These are phyloP conservation scores for Pythium rhizo-oryzae DNA, from an alignment of 352 stramenopile species.

Conservation along the genomic window DNA sequence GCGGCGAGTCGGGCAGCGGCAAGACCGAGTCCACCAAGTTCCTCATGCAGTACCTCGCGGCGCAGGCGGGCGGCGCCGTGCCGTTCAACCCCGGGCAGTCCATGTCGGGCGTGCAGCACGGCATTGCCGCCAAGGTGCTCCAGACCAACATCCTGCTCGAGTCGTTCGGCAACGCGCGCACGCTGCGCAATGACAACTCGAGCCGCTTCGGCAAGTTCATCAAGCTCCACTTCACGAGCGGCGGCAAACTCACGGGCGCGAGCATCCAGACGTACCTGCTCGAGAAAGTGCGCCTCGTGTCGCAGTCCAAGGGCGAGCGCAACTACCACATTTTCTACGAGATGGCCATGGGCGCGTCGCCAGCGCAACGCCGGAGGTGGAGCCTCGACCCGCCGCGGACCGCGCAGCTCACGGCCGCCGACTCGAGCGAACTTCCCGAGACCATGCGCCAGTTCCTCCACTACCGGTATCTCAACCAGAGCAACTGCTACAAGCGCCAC, in stretches of 20 bases:
- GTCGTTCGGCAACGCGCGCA: conserved; percentile 89
- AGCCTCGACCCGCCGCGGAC: conserved; percentile 56
- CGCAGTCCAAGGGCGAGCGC: conserved; percentile 76
- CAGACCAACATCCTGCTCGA: conserved; percentile 91
- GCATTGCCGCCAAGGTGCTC: conserved; percentile 88
- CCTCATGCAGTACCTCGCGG: conserved; percentile 83
- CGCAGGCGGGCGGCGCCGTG: conserved; percentile 77
- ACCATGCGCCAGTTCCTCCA: conserved; percentile 61
- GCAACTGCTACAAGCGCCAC: conserved; percentile 76
- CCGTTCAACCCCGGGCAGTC: conserved; percentile 52
- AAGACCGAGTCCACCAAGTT: conserved; percentile 93
- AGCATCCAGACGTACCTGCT: conserved; percentile 94
- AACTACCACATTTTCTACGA: conserved; percentile 92
- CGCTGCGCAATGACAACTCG: conserved; percentile 90
- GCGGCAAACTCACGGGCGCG: conserved; percentile 74
- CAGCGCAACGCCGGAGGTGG: conserved; percentile 58
- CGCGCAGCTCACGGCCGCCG: conserved; percentile 42
- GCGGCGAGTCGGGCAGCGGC: conserved; percentile 82
- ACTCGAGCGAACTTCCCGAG: conserved; percentile 46
- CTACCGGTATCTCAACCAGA: conserved; percentile 88
- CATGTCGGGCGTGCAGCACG: conserved; percentile 29
- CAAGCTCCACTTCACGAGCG: conserved; percentile 86
- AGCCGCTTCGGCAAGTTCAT: conserved; percentile 94
- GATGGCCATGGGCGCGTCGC: conserved; percentile 66
- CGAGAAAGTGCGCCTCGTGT: conserved; percentile 93